Evolutionary conservation across 352 stramenopile species (phyloP), one percentile per base, ranked within the genome.

Genomic region (Globisporangium nodosum): DNA sequence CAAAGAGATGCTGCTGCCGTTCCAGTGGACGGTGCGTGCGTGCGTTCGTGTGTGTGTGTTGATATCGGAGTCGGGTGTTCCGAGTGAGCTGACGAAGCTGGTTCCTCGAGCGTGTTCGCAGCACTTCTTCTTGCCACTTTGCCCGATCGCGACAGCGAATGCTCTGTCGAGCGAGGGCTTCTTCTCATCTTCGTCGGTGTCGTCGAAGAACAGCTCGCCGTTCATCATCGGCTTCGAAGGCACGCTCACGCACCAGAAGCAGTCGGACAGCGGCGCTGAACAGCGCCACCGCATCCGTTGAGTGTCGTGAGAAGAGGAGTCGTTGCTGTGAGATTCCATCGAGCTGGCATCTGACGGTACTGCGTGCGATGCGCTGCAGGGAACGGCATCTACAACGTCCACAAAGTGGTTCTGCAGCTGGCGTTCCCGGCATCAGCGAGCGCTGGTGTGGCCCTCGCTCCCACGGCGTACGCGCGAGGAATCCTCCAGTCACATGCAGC

Each of bases 341-440:
- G 37, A 5, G 8, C 16, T 16, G 9, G 37, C 37, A 18, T 11
- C 24, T 37, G 20, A 16, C n/a, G 24, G 11, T 15, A 12, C 12
- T 12, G 11, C 2, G 37, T 43, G 37, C 35, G 37, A 40, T 54
- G 20, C 6, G 20, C 12, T 27, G 46, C 54, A 92, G 81, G 73
- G 16, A 84, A 86, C 65, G 87, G 76, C 27, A 64, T 90, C 16
- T 90, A 88, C 66, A 90, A 78, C n/a, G 63, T 76, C 0, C 76
- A 86, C 47, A 82, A 74, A 52, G 76, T 77, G 2, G 69, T 61
- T 21, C 56, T 89, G 13, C 63, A 76, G 39, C 60, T 89, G 7
- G 57, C 70, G 51, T 37, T 61, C 1, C 68, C 64, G 37, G 47
- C 42, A 4, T 18, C 60, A 20, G 11, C 49, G 15, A 52, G 43